A percentile compares a stretch with the other conserved stretches of the same genome.
Evolutionary conservation across 495 filamentous ascomycete species (phyloP).

Genomic region (Staphylotrichum longicolle): DNA sequence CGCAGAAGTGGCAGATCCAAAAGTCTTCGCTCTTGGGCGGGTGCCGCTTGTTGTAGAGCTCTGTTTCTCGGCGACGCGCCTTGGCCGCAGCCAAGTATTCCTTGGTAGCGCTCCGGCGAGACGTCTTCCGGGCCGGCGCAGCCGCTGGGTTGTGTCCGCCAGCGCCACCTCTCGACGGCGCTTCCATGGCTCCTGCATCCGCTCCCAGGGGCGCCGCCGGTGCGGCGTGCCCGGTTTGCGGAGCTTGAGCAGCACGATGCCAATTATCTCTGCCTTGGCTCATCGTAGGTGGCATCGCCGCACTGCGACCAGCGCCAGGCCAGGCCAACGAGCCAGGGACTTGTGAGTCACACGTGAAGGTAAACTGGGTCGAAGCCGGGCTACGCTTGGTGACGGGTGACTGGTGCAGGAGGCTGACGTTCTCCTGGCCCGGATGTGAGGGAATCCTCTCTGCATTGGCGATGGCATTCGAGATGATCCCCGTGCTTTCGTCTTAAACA

Average conservation of each 20-base stretch:
- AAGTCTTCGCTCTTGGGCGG: conserved; percentile 71
- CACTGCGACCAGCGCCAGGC: conserved; percentile 54
- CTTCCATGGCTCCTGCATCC: conserved; percentile 19
- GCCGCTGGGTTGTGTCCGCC: conserved; percentile 14
- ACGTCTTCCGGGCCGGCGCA: conserved; percentile 17
- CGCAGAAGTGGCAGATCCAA: conserved; percentile 94
- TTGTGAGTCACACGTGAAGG: conserved; percentile 76
- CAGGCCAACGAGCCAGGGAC: conserved; percentile 48
- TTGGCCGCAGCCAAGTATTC: conserved; percentile 33
- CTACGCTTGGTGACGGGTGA: conserved; percentile 58
- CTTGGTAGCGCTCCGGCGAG: conserved; percentile 25
- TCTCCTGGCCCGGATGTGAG: conserved; percentile 61
- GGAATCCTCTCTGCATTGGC: conserved; percentile 77
- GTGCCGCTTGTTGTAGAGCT: conserved; percentile 68
- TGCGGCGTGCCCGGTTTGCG: conserved; percentile 15
- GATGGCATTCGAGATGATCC: conserved; percentile 87
- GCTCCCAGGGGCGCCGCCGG: conserved; percentile 6
- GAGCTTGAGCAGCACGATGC: conserved; percentile 16
- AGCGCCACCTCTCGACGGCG: not conserved
- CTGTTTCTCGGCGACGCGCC: conserved; percentile 41
- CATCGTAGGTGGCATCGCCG: conserved; percentile 8
- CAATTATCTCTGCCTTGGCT: conserved; percentile 23
- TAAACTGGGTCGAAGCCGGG: conserved; percentile 77
- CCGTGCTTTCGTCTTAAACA: conserved; percentile 52
- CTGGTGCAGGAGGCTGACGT: conserved; percentile 73